Evolutionary conservation across 345 rosid genomes (phyloP).

Genomic region (Odontarrhena argentea): DNA sequence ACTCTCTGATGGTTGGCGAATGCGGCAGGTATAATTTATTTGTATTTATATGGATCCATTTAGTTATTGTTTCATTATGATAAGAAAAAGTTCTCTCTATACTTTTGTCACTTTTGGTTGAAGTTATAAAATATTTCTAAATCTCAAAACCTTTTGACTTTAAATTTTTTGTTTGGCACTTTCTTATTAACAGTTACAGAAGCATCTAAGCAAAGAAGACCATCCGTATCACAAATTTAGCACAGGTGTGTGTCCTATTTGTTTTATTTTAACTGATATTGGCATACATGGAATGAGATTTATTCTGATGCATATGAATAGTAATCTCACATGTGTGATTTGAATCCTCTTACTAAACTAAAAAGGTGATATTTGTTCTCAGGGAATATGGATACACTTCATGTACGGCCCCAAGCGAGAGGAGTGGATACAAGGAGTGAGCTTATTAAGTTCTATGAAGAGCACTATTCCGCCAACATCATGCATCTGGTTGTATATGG

Average conservation of each 20-base stretch:
- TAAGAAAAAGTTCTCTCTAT: neutral
- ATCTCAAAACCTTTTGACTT: slow-evolving; percentile 14
- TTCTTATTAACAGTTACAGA: slow-evolving; percentile 60
- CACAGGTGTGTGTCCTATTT: slow-evolving; percentile 59
- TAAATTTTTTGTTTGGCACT: slow-evolving; percentile 5
- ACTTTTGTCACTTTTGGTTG: neutral
- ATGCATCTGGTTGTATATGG: slow-evolving; percentile 87
- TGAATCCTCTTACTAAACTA: slow-evolving; percentile 17
- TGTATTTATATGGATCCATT: neutral
- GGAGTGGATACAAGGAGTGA: slow-evolving; percentile 79
- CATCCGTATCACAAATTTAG: slow-evolving; percentile 92
- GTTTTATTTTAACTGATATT: neutral
- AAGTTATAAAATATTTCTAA: neutral
- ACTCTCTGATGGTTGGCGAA: slow-evolving; percentile 80
- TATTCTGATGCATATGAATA: slow-evolving; percentile 10
- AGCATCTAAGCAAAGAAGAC: slow-evolving; percentile 69
- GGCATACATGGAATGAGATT: neutral
- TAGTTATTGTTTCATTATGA: neutral
- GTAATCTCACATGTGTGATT: slow-evolving; percentile 11
- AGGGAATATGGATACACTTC: slow-evolving; percentile 92
- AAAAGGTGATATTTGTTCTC: slow-evolving; percentile 23
- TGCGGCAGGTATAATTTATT: slow-evolving; percentile 62
- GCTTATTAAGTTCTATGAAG: slow-evolving; percentile 80
- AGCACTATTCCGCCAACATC: slow-evolving; percentile 85
- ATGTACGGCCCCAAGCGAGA: slow-evolving; percentile 72